A percentile compares a stretch with the other conserved stretches of the same genome.
Evolutionary conservation across 1,284 basidiomycete species (phyloP).

Genomic region (Ganoderma lingzhi): DNA sequence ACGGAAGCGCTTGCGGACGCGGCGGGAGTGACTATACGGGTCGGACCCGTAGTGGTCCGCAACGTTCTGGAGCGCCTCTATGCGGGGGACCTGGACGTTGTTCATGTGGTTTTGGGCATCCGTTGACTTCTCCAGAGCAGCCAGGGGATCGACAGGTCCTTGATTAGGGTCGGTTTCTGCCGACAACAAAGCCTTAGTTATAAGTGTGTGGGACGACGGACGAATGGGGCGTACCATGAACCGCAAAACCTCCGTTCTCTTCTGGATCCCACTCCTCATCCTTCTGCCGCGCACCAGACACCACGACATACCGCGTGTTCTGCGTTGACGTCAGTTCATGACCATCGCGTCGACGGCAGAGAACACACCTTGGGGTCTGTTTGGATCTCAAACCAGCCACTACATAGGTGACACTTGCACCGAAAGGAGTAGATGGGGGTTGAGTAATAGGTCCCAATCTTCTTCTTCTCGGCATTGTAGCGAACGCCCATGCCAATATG

Average conservation of each 20-base stretch:
- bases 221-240: conserved; percentile 68
- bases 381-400: conserved; percentile 94
- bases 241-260: conserved; percentile 92
- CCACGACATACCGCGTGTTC: conserved; percentile 96
- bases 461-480: conserved; percentile 98
- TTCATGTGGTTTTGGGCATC: conserved; percentile 77
- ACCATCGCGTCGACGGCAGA: neutral
- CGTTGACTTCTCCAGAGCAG: conserved; percentile 87
- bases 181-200: conserved; percentile 2
- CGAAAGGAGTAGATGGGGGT: conserved; percentile 95
- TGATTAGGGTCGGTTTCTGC: conserved; percentile 78
- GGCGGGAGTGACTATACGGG: conserved; percentile 82
- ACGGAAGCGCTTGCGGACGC: conserved; percentile 83
- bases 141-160: conserved; percentile 80
- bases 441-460: conserved; percentile 94
- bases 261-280: conserved; percentile 96
- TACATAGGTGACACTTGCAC: conserved; percentile 97
- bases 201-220: conserved; percentile 6
- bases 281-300: conserved; percentile 89
- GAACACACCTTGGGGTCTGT: conserved; percentile 92
- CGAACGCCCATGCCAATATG: conserved; percentile 98
- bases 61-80: conserved; percentile 79
- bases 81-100: conserved; percentile 76
- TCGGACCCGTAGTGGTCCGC: conserved; percentile 83
- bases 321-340: conserved; percentile 41